These are phyloP conservation scores for Phlebiopsis flavidoalba DNA, from an alignment of 768 basidiomycete genomes.

Conservation along the genomic window DNA sequence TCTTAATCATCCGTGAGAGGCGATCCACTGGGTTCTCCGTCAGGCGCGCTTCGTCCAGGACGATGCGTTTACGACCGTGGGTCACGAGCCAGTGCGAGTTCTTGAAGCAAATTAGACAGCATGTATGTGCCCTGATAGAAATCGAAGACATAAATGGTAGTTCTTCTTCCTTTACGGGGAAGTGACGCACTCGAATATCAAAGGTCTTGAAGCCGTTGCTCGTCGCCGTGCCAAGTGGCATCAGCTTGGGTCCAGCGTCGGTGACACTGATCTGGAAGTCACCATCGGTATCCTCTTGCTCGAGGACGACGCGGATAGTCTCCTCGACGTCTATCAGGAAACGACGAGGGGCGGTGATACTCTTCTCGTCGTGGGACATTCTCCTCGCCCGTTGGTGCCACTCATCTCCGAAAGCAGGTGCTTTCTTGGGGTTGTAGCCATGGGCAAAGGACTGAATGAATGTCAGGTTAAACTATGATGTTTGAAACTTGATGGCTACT, in stretches of 20 bases:
- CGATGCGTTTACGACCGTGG: constrained; percentile 93
- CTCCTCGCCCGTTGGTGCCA: constrained; percentile 68
- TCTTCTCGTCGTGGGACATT: constrained; percentile 92
- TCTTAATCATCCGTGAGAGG: constrained; percentile 93
- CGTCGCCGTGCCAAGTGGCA: constrained; percentile 93
- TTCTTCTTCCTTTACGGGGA: neutral
- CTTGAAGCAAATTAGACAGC: constrained; percentile 98
- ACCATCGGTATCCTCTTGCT: constrained; percentile 96
- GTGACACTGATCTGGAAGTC: constrained; percentile 96
- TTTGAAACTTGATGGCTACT: constrained; percentile 20
- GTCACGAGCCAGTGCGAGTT: constrained; percentile 93
- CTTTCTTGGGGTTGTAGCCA: constrained; percentile 58
- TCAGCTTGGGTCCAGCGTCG: constrained; percentile 94
- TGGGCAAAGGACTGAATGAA: constrained; percentile 17
- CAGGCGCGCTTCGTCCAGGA: constrained; percentile 97
- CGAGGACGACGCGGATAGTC: constrained; percentile 91
- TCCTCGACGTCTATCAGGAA: constrained; percentile 98
- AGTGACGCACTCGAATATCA: constrained; percentile 74
- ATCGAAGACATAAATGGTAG: neutral
- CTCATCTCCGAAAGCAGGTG: constrained; percentile 75
- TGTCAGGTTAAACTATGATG: neutral
- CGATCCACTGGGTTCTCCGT: constrained; percentile 98
- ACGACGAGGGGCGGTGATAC: constrained; percentile 70
- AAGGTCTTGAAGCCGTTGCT: constrained; percentile 98
- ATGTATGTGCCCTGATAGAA: constrained; percentile 87